Evolutionary conservation across 2,329 filamentous ascomycete species (phyloP).

Genomic region (Fusarium denticulatum): DNA sequence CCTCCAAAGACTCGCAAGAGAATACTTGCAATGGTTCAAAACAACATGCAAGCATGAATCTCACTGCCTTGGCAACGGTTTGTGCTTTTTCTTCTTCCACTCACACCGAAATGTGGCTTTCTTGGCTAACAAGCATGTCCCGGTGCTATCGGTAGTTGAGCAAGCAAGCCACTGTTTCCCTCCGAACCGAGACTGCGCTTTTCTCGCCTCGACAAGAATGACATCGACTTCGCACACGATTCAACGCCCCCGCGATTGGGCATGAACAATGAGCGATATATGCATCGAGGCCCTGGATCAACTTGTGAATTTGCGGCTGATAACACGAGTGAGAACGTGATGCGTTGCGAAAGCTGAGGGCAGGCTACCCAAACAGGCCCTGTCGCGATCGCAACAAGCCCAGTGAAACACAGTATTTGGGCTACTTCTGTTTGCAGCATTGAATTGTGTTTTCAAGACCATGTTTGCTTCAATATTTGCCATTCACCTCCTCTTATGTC

Average conservation of each 20-base stretch:
- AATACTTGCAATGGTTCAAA: background rate
- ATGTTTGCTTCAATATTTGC: background rate
- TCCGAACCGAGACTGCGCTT: background rate
- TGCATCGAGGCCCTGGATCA: background rate
- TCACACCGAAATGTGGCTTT: background rate
- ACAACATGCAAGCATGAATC: background rate
- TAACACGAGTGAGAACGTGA: background rate
- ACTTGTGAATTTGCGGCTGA: background rate
- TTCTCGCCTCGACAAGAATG: background rate
- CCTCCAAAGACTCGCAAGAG: background rate
- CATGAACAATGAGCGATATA: background rate
- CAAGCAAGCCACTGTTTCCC: background rate
- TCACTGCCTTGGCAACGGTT: background rate
- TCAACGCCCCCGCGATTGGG: background rate
- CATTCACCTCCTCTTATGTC: background rate
- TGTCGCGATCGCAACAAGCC: background rate
- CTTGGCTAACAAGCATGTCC: slow-evolving; percentile 4
- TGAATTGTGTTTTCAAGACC: rapidly evolving
- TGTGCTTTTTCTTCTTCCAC: background rate
- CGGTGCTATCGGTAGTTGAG: slow-evolving; percentile 14
- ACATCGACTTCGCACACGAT: background rate
- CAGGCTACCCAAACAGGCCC: no score
- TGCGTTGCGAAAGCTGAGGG: background rate
- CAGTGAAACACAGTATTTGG: background rate
- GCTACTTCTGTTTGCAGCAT: rapidly evolving